Evolutionary conservation across 768 basidiomycete genomes (phyloP), one percentile per base, ranked within the genome.

Genomic region (Dacryopinax spathularia): DNA sequence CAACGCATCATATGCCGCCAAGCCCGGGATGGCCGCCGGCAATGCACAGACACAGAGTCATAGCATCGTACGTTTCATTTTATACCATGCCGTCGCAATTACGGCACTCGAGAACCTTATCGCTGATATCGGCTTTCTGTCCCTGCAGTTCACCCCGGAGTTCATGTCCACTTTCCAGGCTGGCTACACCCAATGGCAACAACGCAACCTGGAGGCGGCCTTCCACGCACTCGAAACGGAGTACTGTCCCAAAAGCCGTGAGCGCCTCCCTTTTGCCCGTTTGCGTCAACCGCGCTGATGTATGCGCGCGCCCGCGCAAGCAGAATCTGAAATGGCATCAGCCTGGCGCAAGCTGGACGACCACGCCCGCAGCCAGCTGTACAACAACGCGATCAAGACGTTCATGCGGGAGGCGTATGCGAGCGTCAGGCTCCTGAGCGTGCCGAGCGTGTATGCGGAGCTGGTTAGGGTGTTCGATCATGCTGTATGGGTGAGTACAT

Each of bases 331-430:
- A 29, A 56, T 56, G 48, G 48, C 48, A 56, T 56, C 48, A 25
- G 48, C 48, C 48, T 56, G 48, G 48, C 48, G 48, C 48, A 56
- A 25, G 29, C 48, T 56, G 48, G 48, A 56, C 25, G 48, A 56
- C 15, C 25, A 56, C 48, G 9, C 22, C 9, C 48, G 48, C 48
- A 56, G 48, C 31, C 48, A 56, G 48, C 48, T 56, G 29, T 56
- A 56, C 48, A 56, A 56, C 48, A 20, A 56, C 10, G 48, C 48
- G 48, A 56, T 56, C 29, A 56, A 56, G 31, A 56, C 48, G 48
- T 56, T 56, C 29, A 56, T 56, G 48, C 48, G 48, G 9, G 48
- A 56, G 48, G 22, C 48, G 29, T 56, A 56, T 20, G 48, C 48
- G 15, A 56, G 48, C 48, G 48, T 56, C 13, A 25, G 20, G 48